Evolutionary conservation across 179 eudicot genomes (phyloP).

Genomic region (Beta lomatogona): DNA sequence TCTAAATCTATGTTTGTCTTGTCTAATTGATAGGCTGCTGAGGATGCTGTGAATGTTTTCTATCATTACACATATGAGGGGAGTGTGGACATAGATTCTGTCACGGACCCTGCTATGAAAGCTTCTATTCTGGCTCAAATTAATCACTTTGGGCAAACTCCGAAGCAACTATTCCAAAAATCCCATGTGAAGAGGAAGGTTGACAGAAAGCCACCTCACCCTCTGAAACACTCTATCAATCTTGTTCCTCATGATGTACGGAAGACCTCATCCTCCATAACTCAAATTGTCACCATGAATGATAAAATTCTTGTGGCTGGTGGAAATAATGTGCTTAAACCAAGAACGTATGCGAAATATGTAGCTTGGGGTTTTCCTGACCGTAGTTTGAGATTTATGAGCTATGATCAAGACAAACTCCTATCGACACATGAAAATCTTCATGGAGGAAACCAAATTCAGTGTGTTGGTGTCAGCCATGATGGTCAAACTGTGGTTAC

Average conservation of each 20-base stretch:
- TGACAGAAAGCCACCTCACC: conserved; percentile 66
- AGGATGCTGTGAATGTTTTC: conserved; percentile 96
- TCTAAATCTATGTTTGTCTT: conserved; percentile 23
- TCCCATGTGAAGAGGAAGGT: conserved; percentile 83
- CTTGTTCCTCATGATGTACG: conserved; percentile 69
- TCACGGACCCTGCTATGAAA: conserved; percentile 94
- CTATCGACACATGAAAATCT: conserved; percentile 95
- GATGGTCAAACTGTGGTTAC: conserved; percentile 87
- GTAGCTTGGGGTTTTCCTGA: conserved; percentile 99
- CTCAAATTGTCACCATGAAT: conserved; percentile 64
- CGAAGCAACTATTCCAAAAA: conserved; percentile 85
- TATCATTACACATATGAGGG: conserved; percentile 98
- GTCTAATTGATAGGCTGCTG: conserved; percentile 77
- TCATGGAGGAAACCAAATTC: conserved; percentile 84
- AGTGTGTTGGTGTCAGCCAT: conserved; percentile 82
- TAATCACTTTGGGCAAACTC: conserved; percentile 98
- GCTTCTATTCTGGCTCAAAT: conserved; percentile 98
- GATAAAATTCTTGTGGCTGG: conserved; percentile 81
- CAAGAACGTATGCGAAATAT: conserved; percentile 79
- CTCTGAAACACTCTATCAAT: conserved; percentile 59
- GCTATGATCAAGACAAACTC: conserved; percentile 81
- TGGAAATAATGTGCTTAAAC: conserved; percentile 71
- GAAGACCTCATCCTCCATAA: conserved; percentile 66
- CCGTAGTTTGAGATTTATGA: conserved; percentile 80
- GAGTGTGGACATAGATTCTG: conserved; percentile 91